Evolutionary conservation across 164 flowering plant species (phyloP).

Genomic region (Dillenia suffruticosa): DNA sequence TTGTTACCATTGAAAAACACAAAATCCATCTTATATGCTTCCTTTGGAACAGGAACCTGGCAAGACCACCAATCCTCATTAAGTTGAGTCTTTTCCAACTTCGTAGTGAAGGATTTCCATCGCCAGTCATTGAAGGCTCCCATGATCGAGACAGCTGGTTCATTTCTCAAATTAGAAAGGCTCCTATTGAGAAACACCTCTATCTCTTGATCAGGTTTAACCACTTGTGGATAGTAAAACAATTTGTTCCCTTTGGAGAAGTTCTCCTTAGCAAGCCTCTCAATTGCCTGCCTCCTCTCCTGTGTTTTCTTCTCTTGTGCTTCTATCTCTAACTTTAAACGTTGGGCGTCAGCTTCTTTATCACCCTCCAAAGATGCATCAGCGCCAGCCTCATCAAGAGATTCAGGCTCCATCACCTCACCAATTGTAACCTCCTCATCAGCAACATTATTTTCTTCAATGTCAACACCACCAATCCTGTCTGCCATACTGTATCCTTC

Average conservation of each 20-base stretch:
- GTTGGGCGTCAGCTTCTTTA: constrained; percentile 11
- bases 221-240: constrained; percentile 66
- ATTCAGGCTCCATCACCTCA: constrained; percentile 10
- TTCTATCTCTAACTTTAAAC: constrained; percentile 44
- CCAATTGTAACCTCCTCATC: constrained; percentile 14
- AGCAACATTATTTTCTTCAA: constrained; percentile 9
- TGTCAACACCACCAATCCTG: constrained; percentile 8
- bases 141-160: constrained; percentile 70
- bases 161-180: constrained; percentile 58
- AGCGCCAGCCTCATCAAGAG: constrained; percentile 2
- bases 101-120: constrained; percentile 76
- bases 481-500: constrained; percentile 7
- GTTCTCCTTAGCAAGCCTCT: constrained; percentile 57
- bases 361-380: constrained; percentile 12
- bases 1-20: constrained; percentile 80
- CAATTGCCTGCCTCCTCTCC: constrained; percentile 27
- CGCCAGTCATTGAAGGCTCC: constrained; percentile 98
- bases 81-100: constrained; percentile 59
- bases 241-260: constrained; percentile 46
- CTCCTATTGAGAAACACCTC: constrained; percentile 77
- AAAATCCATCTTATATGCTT: constrained; percentile 86
- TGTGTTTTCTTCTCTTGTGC: constrained; percentile 20
- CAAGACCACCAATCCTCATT: constrained; percentile 98
- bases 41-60: constrained; percentile 68
- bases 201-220: constrained; percentile 63